These are phyloP conservation scores for Kodamaea fukazawae DNA, from an alignment of 805 yeast species.

Conservation along the genomic window DNA sequence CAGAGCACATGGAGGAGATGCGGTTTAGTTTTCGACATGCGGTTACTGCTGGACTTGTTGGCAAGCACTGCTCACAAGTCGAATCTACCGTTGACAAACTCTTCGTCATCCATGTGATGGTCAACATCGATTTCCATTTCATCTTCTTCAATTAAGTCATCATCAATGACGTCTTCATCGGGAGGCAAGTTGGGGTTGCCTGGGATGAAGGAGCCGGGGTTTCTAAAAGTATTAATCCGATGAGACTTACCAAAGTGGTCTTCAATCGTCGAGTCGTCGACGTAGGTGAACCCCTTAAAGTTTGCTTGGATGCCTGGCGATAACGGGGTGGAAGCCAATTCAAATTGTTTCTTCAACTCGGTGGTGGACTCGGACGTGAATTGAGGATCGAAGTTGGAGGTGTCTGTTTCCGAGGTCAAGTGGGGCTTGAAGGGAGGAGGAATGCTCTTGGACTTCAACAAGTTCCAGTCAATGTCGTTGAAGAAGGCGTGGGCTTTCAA, in stretches of 20 bases:
- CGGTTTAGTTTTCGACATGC: too few species aligned
- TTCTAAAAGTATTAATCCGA: slow-evolving; percentile 35
- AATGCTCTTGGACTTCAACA: slow-evolving; percentile 70
- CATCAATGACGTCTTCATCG: slow-evolving; percentile 81
- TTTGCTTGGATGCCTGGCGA: slow-evolving; percentile 95
- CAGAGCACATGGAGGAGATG: too few species aligned
- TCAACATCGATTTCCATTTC: slow-evolving; percentile 53
- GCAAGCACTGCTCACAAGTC: slow-evolving; percentile 49
- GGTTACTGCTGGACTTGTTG: too few species aligned
- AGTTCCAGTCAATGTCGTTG: slow-evolving; percentile 86
- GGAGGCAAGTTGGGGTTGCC: slow-evolving; percentile 80
- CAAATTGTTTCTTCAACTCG: slow-evolving; percentile 65
- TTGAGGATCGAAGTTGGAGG: slow-evolving; percentile 97
- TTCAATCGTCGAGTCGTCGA: slow-evolving; percentile 89
- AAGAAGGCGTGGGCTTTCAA: slow-evolving; percentile 90
- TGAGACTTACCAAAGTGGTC: slow-evolving; percentile 61
- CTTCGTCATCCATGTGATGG: slow-evolving; percentile 68
- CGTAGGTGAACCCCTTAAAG: slow-evolving; percentile 95
- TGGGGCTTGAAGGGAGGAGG: slow-evolving; percentile 98
- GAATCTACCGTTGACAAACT: slow-evolving; percentile 85
- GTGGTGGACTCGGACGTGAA: slow-evolving; percentile 91
- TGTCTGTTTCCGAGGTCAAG: slow-evolving; percentile 84
- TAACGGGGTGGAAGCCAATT: slow-evolving; percentile 71
- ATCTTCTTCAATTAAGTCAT: slow-evolving; percentile 49
- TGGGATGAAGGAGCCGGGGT: slow-evolving; percentile 71